phyloP scores from a whole-genome alignment of 768 basidiomycete genomes.

The Fibroporia radiculosa region DNA sequence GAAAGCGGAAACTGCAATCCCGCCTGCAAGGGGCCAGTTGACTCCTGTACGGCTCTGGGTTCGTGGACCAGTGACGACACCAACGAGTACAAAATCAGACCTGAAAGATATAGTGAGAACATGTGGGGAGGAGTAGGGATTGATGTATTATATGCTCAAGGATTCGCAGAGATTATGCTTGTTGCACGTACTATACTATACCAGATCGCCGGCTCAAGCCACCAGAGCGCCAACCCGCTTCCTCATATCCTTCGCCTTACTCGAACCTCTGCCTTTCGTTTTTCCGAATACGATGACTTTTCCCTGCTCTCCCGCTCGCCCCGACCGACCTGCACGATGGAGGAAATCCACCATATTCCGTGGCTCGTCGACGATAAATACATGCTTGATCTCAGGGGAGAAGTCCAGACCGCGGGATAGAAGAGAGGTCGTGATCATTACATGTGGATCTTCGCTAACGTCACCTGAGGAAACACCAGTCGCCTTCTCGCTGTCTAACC shows the following conservation, averaged over 20 bases:
- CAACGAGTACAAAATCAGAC: too few species aligned
- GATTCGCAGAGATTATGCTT: too few species aligned
- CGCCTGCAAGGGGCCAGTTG: too few species aligned
- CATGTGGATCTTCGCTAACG: slow-evolving; percentile 38
- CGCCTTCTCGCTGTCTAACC: slow-evolving; percentile 3
- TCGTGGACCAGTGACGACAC: too few species aligned
- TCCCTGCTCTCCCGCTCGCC: slow-evolving; percentile 62
- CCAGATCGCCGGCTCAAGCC: slow-evolving; percentile 1
- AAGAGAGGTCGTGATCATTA: slow-evolving; percentile 85
- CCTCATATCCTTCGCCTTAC: slow-evolving; percentile 41
- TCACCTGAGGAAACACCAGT: slow-evolving; percentile 16
- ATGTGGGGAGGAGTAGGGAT: too few species aligned
- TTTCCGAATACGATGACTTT: slow-evolving; percentile 76
- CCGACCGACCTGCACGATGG: slow-evolving; percentile 83
- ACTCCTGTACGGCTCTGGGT: too few species aligned
- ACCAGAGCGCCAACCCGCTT: slow-evolving; percentile 39
- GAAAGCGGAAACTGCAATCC: too few species aligned
- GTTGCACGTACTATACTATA: too few species aligned
- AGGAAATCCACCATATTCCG: slow-evolving; percentile 88
- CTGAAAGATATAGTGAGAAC: too few species aligned
- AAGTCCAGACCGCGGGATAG: slow-evolving; percentile 91
- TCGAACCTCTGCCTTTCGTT: slow-evolving; percentile 54
- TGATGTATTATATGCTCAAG: too few species aligned
- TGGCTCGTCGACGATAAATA: slow-evolving; percentile 85
- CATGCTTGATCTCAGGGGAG: slow-evolving; percentile 66